These are phyloP conservation scores for Aspergillus leporis DNA, from an alignment of 495 filamentous ascomycete genomes.

Conservation along the genomic window DNA sequence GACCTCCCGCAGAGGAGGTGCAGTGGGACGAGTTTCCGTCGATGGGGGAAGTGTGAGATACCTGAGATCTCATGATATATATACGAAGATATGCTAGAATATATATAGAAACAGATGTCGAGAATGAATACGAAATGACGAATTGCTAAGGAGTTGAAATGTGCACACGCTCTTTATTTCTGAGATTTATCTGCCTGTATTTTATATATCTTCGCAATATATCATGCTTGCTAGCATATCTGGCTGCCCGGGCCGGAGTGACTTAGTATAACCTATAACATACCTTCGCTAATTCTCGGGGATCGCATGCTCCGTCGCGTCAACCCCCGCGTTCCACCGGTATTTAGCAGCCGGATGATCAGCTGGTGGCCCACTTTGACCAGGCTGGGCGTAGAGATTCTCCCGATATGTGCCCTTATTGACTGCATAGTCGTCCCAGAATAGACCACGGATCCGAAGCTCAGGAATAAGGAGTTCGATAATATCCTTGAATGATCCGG, in stretches of 20 bases:
- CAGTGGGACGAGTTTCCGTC: slow-evolving; percentile 17
- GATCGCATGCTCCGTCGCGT: slow-evolving; percentile 26
- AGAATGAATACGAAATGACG: too few relatives aligned
- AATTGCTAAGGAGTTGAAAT: too few relatives aligned
- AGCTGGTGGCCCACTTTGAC: slow-evolving; percentile 43
- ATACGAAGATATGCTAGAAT: too few relatives aligned
- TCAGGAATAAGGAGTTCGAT: slow-evolving; percentile 52
- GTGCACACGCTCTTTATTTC: too few relatives aligned
- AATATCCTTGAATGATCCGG: slow-evolving; percentile 63
- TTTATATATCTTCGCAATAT: too few relatives aligned
- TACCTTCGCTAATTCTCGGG: slow-evolving; percentile 7
- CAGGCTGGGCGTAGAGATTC: slow-evolving; percentile 40
- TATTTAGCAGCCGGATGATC: slow-evolving; percentile 54
- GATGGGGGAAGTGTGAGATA: slow-evolving; percentile 3
- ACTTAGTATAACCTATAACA: too few relatives aligned
- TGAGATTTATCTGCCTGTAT: too few relatives aligned
- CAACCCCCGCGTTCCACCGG: slow-evolving; percentile 49
- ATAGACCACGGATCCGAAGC: slow-evolving; percentile 47
- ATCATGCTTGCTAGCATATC: too few relatives aligned
- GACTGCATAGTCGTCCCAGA: slow-evolving; percentile 50
- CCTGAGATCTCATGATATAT: background rate
- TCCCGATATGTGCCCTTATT: slow-evolving; percentile 50
- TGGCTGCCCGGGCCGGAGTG: too few relatives aligned
- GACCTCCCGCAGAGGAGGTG: slow-evolving; percentile 13
- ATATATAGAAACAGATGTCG: too few relatives aligned